Conservation (phyloP, 768 basidiomycete species). For the Psilocybe cubensis region DNA sequence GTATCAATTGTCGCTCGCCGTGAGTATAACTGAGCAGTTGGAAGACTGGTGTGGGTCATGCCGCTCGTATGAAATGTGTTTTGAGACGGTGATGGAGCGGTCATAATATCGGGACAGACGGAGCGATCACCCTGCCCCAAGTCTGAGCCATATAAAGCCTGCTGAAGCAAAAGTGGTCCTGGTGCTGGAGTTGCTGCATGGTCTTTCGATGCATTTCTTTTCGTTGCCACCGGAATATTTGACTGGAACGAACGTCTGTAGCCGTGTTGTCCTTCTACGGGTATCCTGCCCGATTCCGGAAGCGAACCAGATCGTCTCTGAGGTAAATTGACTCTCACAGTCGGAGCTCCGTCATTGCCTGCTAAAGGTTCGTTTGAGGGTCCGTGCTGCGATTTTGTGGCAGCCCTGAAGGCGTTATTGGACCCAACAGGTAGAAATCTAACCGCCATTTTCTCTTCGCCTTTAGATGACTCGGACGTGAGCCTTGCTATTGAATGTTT, state of each 20-base stretch:
- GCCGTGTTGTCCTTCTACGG: neutral
- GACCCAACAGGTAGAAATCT: neutral
- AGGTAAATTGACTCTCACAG: constrained; percentile 6
- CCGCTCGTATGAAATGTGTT: neutral
- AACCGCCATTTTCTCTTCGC: too few species aligned
- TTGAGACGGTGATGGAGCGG: neutral
- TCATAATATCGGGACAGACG: neutral
- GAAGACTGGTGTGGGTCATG: neutral
- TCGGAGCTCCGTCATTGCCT: neutral
- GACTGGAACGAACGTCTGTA: neutral
- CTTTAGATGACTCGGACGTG: too few species aligned
- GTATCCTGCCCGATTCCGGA: neutral
- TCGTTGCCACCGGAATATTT: neutral
- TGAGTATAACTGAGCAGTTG: neutral
- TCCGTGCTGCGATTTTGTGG: neutral
- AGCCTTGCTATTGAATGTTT: too few species aligned
- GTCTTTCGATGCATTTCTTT: neutral
- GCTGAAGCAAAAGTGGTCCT: neutral
- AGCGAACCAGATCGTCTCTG: neutral
- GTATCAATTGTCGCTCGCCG: neutral
- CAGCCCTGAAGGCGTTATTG: neutral
- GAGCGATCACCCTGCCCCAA: neutral
- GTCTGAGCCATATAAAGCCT: neutral
- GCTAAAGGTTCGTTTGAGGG: neutral
- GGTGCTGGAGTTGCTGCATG: neutral